These are phyloP conservation scores for Aphelidium insulamus DNA, from an alignment of 371 early-diverging fungal species.

Conservation along the genomic window DNA sequence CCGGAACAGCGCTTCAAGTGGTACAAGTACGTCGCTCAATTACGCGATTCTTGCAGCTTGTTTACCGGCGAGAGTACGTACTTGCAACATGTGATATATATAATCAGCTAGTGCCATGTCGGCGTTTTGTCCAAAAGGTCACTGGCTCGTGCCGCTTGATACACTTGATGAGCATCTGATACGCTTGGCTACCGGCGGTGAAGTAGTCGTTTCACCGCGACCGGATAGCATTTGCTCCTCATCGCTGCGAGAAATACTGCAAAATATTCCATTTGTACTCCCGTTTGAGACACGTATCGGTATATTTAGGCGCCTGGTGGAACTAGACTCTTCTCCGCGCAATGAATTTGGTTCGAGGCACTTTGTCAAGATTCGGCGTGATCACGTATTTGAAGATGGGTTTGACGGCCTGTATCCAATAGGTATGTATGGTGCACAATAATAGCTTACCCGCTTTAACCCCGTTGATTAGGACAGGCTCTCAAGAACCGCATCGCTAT, in stretches of 20 bases:
- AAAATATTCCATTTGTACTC: constrained; percentile 67
- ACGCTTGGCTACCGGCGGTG: neutral
- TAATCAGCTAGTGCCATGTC: neutral
- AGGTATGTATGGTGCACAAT: constrained; percentile 10
- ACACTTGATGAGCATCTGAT: constrained; percentile 4
- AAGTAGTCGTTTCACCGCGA: constrained; percentile 4
- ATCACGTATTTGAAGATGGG: constrained; percentile 70
- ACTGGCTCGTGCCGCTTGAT: constrained; percentile 35
- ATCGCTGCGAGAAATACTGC: constrained; percentile 33
- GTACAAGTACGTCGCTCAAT: constrained; percentile 29
- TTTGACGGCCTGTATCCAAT: constrained; percentile 34
- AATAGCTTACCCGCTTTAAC: neutral
- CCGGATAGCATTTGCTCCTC: constrained; percentile 9
- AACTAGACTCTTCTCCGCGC: constrained; percentile 18
- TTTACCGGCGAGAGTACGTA: constrained; percentile 57
- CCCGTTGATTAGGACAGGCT: constrained; percentile 3
- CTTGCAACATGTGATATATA: neutral
- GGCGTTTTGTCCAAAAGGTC: constrained; percentile 6
- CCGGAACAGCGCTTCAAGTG: constrained; percentile 21
- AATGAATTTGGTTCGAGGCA: constrained; percentile 8
- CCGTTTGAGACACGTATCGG: constrained; percentile 68
- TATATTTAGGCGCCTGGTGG: constrained; percentile 57
- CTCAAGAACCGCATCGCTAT: constrained; percentile 60
- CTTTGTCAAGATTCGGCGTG: constrained; percentile 33
- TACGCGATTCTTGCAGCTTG: constrained; percentile 43